Percentiles rank a stretch among this genome's conserved stretches.
These are phyloP conservation scores for Arthroderma sp. DNA, from an alignment of 2,329 filamentous ascomycete species.

Conservation along the genomic window DNA sequence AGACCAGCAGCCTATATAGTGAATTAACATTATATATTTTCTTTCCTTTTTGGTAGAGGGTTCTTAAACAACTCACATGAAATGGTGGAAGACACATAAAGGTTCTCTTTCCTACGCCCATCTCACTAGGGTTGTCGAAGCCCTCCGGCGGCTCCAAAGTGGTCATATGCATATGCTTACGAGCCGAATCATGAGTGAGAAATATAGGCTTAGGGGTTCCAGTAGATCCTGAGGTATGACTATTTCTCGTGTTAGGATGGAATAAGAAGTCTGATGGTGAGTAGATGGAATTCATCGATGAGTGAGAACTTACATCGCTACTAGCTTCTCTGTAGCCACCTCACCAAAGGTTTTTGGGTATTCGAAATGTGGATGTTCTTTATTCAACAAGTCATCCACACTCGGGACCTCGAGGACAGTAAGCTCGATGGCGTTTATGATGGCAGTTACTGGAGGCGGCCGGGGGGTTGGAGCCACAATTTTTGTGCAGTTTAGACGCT, in stretches of 20 bases:
- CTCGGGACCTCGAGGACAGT: neutral
- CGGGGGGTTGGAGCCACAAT: neutral
- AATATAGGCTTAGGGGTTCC: constrained; percentile 17
- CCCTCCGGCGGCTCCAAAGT: too few species aligned
- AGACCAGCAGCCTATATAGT: too few species aligned
- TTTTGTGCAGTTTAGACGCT: neutral
- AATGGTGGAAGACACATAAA: too few species aligned
- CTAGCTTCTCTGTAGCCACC: neutral
- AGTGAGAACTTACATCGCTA: neutral
- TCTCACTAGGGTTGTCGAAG: too few species aligned
- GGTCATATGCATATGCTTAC: too few species aligned
- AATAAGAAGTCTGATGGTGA: neutral
- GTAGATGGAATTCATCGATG: neutral
- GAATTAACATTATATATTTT: too few species aligned
- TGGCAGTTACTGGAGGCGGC: neutral
- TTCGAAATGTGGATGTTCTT: neutral
- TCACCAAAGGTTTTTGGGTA: neutral
- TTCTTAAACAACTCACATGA: too few species aligned
- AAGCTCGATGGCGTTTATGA: neutral
- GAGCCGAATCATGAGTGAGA: constrained; percentile 14
- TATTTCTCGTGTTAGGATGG: neutral
- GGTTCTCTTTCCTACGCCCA: too few species aligned
- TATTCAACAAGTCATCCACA: neutral
- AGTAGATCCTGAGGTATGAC: too few species aligned
- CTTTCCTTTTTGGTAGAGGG: too few species aligned